Evolutionary conservation across 208 protist genomes (phyloP), one percentile per base, ranked within the genome.

Genomic region (Strigomonas culicis): DNA sequence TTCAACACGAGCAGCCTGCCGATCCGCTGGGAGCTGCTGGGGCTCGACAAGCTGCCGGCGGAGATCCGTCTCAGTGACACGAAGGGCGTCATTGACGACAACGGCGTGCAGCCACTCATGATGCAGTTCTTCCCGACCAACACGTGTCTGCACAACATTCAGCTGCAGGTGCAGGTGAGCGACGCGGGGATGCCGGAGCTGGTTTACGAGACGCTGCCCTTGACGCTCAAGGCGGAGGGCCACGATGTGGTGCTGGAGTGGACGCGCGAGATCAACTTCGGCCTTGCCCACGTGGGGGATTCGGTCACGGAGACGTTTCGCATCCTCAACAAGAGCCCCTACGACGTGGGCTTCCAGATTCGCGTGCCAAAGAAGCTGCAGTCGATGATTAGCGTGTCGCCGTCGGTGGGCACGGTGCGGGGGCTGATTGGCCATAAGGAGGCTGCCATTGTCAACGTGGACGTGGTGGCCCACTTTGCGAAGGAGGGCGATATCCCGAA

Each of bases 281-380:
- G 91, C 28, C 66, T 92, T 19, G 83, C 95, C 74, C 84, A 93
- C 63, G 92, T 98, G 1, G 90, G 91, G 11, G 93, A 99, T 34
- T 83, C 79, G 27, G 74, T 61, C 44, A 82, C 69, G 59, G 88
- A 91, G 72, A 66, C 47, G 25, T 67, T 97, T 46, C 82, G 86
- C 32, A 74, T 98, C 25, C 70, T 92, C 47, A 98, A 98, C 81
- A 94, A 92, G 65, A 89, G 94, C 55, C 93, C 96, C 68, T 98
- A 98, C 79, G 91, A 98, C 24, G 80, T 98, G 13, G 82, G 82
- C 22, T 98, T 88, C 75, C 74, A 88, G 52, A 77, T 98, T 49
- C 79, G 82, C 28, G 60, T 97, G 56, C 88, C 90, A 13, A 83
- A 86, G 60, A 56, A 68, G 7, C 59, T 95, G 55, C 86, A 90